These are phyloP conservation scores for Solanum pennellii DNA, from an alignment of 257 asterid species.

Conservation along the genomic window DNA sequence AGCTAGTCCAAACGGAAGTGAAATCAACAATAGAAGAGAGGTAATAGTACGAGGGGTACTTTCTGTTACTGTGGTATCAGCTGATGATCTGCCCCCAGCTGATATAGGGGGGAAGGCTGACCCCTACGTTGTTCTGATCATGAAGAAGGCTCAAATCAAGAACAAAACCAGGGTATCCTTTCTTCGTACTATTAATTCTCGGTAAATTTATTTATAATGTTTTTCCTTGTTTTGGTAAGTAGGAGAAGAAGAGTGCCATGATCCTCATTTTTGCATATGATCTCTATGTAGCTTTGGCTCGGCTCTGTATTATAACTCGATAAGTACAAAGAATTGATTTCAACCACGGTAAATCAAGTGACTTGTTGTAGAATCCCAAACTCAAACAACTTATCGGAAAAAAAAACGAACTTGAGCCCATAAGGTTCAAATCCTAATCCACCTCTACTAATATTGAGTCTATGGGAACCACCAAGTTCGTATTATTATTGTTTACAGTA, in stretches of 20 bases:
- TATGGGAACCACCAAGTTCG: not conserved
- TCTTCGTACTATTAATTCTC: not conserved
- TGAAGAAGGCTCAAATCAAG: conserved; percentile 74
- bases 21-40: conserved; percentile 25
- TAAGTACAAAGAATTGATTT: not conserved
- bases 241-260: not conserved
- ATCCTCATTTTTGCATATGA: not conserved
- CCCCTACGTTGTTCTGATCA: conserved; percentile 66
- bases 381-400: not conserved
- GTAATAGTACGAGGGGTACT: conserved; percentile 81
- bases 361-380: not conserved
- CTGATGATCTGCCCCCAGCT: conserved; percentile 63
- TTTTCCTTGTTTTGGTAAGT: not conserved
- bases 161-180: conserved; percentile 65
- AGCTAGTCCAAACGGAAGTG: conserved; percentile 10
- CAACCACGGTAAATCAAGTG: not conserved
- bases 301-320: not conserved
- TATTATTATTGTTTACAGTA: not conserved
- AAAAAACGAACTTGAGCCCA: not conserved
- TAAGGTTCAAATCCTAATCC: not conserved
- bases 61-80: conserved; percentile 74
- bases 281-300: not conserved
- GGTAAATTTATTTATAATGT: not conserved
- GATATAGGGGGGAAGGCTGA: conserved; percentile 81
- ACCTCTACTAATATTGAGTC: not conserved